These are phyloP conservation scores for Fusarium pseudonygamai DNA, from an alignment of 2,329 filamentous ascomycete species.

Conservation along the genomic window DNA sequence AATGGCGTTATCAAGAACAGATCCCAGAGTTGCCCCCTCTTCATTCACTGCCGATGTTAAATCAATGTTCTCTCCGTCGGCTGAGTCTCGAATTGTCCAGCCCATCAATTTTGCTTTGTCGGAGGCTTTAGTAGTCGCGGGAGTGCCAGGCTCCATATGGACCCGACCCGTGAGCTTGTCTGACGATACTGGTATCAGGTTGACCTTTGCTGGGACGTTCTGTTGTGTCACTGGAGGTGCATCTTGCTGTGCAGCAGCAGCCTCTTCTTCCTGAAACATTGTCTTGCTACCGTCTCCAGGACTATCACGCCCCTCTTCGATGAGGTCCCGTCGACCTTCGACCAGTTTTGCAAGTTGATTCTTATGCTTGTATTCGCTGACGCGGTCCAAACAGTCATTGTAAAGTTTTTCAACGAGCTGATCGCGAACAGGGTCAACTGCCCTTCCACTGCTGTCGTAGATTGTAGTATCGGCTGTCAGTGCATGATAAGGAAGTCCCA, in stretches of 20 bases:
- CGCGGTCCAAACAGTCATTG: conserved; percentile 92
- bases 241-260: conserved; percentile 67
- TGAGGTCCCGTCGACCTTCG: conserved; percentile 82
- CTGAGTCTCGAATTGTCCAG: conserved; percentile 75
- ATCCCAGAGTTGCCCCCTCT: conserved; percentile 79
- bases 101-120: conserved; percentile 83
- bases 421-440: conserved; percentile 83
- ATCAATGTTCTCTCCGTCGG: conserved; percentile 73
- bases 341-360: conserved; percentile 74
- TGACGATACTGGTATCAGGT: conserved; percentile 70
- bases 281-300: conserved; percentile 74
- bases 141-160: conserved; percentile 75
- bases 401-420: conserved; percentile 89
- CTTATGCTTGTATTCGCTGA: conserved; percentile 90
- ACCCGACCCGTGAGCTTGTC: conserved; percentile 77
- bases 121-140: conserved; percentile 76
- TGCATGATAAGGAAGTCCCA: conserved; percentile 86
- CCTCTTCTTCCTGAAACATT: conserved; percentile 76
- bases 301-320: conserved; percentile 85
- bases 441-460: conserved; percentile 82
- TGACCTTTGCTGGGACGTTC: conserved; percentile 61
- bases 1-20: conserved; percentile 92
- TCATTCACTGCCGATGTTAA: conserved; percentile 72
- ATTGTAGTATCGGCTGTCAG: conserved; percentile 84
- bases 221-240: conserved; percentile 64